Evolutionary conservation across 2,329 filamentous ascomycete species (phyloP).

Genomic region (Ceratocystis cacaofunesta): DNA sequence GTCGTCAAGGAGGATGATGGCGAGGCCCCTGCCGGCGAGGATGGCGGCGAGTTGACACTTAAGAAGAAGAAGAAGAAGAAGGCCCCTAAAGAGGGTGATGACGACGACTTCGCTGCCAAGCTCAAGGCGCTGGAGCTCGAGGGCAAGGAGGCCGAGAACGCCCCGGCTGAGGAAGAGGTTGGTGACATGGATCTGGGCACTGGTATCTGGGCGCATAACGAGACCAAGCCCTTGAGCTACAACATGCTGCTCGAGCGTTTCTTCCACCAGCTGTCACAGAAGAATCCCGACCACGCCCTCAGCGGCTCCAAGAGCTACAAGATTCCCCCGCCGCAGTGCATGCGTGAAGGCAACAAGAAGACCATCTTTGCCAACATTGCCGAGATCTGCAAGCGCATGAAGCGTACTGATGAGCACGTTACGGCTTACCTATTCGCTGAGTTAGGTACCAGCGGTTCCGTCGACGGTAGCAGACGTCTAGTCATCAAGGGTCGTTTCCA

Average conservation of each 20-base stretch:
- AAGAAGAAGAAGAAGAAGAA: constrained; percentile 71
- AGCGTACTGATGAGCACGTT: constrained; percentile 94
- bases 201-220: constrained; percentile 77
- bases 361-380: constrained; percentile 98
- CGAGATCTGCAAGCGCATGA: constrained; percentile 99
- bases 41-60: constrained; percentile 46
- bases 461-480: constrained; percentile 79
- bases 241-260: constrained; percentile 75
- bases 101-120: constrained; percentile 48
- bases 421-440: constrained; percentile 95
- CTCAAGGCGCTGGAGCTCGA: constrained; percentile 48
- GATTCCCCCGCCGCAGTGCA: constrained; percentile 94
- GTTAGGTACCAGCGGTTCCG: constrained; percentile 90
- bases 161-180: constrained; percentile 39
- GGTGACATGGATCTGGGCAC: constrained; percentile 80
- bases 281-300: constrained; percentile 89
- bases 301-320: constrained; percentile 92
- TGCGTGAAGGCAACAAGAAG: constrained; percentile 99
- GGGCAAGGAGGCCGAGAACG: constrained; percentile 46
- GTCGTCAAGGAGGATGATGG: constrained; percentile 35
- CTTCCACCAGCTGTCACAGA: constrained; percentile 85
- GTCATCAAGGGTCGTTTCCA: constrained; percentile 99
- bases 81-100: constrained; percentile 35
- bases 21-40: constrained; percentile 29
- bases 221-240: constrained; percentile 66